These are phyloP conservation scores for Rosa rugosa DNA, from an alignment of 306 rosid species.

Conservation along the genomic window DNA sequence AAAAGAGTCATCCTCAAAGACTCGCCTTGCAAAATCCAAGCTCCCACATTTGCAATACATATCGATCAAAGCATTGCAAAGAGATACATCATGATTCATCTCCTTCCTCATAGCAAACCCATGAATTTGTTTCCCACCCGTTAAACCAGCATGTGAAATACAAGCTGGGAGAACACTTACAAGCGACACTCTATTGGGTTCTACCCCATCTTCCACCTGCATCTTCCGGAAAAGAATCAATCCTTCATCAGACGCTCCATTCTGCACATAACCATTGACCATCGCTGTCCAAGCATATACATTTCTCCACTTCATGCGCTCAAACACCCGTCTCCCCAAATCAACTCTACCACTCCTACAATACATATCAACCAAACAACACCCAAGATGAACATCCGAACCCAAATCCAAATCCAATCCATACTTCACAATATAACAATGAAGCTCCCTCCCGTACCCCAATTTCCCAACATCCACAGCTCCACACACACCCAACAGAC, in stretches of 20 bases:
- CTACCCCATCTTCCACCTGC: constrained; percentile 58
- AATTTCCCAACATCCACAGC: constrained; percentile 23
- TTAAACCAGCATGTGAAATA: constrained; percentile 54
- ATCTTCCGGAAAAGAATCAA: constrained; percentile 51
- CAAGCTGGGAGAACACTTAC: constrained; percentile 71
- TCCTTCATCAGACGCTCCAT: constrained; percentile 56
- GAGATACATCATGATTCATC: constrained; percentile 40
- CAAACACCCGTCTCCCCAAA: constrained; percentile 56
- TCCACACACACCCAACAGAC: constrained; percentile 52
- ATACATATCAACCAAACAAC: constrained; percentile 87
- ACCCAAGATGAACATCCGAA: constrained; percentile 62
- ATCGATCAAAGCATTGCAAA: constrained; percentile 70
- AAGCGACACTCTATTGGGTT: constrained; percentile 67
- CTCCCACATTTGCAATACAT: constrained; percentile 85
- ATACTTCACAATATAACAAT: constrained; percentile 59
- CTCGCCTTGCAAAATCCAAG: constrained; percentile 51
- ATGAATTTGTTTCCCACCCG: constrained; percentile 67
- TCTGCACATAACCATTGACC: constrained; percentile 60
- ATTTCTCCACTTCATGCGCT: constrained; percentile 58
- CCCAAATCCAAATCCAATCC: constrained; percentile 38
- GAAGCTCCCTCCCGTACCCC: constrained; percentile 74
- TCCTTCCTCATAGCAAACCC: constrained; percentile 55
- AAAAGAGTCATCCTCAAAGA: constrained; percentile 53
- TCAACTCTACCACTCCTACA: constrained; percentile 47
- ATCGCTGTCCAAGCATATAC: constrained; percentile 75